These are phyloP conservation scores for Plectosphaerella sp. DNA, from an alignment of 2,329 filamentous ascomycete genomes.

Conservation along the genomic window DNA sequence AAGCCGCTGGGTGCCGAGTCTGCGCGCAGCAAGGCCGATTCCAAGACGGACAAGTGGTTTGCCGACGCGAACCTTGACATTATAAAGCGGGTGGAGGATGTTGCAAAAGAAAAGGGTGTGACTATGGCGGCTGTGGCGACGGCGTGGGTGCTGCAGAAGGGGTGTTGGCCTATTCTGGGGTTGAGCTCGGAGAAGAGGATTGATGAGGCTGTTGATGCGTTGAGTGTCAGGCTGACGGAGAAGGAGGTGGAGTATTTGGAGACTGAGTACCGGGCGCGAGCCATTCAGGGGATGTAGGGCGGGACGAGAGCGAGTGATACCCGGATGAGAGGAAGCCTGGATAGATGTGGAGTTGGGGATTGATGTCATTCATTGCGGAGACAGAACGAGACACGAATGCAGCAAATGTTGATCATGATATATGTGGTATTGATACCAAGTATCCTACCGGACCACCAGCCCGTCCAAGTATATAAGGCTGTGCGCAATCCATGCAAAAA, in stretches of 20 bases:
- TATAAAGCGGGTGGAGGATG: slow-evolving; percentile 38
- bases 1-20: slow-evolving; percentile 16
- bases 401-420: background rate
- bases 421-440: too few species aligned
- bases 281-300: slow-evolving; percentile 21
- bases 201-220: slow-evolving; percentile 47
- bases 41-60: slow-evolving; percentile 21
- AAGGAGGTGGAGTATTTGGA: slow-evolving; percentile 39
- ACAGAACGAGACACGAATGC: background rate
- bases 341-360: background rate
- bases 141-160: slow-evolving; percentile 55
- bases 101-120: slow-evolving; percentile 51
- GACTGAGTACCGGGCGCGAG: slow-evolving; percentile 46
- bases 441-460: too few species aligned
- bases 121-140: slow-evolving; percentile 62
- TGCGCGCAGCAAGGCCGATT: slow-evolving; percentile 8
- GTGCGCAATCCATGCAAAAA: background rate
- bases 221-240: slow-evolving; percentile 6
- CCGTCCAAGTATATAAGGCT: too few species aligned
- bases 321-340: background rate
- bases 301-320: background rate
- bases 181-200: slow-evolving; percentile 55
- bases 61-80: slow-evolving; percentile 36
- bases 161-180: slow-evolving; percentile 56
- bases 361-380: background rate